These are phyloP conservation scores for Euphrasia confusa DNA, from an alignment of 257 asterid species.

Conservation along the genomic window DNA sequence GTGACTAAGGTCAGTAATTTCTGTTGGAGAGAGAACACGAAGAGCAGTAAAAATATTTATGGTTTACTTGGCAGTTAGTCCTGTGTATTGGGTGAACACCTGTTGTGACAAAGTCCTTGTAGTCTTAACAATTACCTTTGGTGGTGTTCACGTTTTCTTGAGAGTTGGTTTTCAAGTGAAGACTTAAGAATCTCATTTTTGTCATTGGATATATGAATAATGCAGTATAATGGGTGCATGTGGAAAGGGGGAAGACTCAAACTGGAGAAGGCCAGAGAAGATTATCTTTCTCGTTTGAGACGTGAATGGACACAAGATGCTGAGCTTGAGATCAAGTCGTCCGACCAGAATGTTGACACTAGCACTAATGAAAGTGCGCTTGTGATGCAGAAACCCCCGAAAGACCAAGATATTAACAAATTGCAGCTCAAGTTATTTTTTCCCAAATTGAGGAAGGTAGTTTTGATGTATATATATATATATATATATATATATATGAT, in stretches of 20 bases:
- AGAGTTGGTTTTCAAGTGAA: constrained; percentile 4
- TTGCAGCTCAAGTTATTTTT: constrained; percentile 61
- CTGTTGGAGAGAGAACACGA: constrained; percentile 7
- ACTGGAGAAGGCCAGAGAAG: constrained; percentile 88
- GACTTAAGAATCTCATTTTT: constrained; percentile 12
- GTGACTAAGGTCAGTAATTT: not conserved
- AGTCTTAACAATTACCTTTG: constrained; percentile 4
- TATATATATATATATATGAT: not conserved
- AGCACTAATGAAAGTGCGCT: constrained; percentile 32
- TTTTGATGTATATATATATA: constrained; percentile 1
- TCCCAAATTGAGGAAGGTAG: constrained; percentile 78
- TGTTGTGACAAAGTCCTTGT: not conserved
- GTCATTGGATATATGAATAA: constrained; percentile 19
- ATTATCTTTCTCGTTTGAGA: constrained; percentile 46
- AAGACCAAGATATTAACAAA: constrained; percentile 38
- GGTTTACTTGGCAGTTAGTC: not conserved
- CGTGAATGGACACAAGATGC: constrained; percentile 83
- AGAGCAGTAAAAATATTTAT: constrained; percentile 3
- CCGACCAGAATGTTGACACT: constrained; percentile 26
- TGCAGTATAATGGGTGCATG: constrained; percentile 88
- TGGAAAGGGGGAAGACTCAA: constrained; percentile 92
- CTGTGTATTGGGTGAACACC: constrained; percentile 2
- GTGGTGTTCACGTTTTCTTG: not conserved
- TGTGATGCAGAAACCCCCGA: constrained; percentile 33
- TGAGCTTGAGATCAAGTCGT: constrained; percentile 34